Evolutionary conservation across 1,139 yeast genomes (phyloP), one percentile per base, ranked within the genome.

Genomic region (Geotrichum macrosporum): DNA sequence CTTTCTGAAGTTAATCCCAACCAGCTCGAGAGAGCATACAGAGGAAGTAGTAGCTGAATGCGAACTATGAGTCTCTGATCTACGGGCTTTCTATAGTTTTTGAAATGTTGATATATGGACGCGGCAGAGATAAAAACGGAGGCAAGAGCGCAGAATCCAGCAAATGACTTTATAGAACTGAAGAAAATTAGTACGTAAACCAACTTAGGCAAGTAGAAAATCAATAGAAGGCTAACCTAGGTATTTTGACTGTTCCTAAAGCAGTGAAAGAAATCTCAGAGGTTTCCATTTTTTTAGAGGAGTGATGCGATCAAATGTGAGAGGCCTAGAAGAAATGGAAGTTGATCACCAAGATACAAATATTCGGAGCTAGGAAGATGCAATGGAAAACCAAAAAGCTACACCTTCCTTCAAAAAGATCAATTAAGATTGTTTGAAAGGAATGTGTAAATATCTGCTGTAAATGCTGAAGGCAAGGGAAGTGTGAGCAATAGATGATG

Each of bases 51-150:
- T 20, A 78, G 54, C 56, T 84, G 84, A 42, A 92, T 92, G 34
- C 99, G 72, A 2, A 89, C 81, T 63, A 86, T 81, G 37, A 88
- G 70, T 45, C 97, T 70, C 64, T 92, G 99, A 56, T 87, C 94
- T 60, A 77, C 75, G 0, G 97, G 97, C 58, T 85, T 86, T 42
- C 97, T 69, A 65, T 92, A 92, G 67, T 89, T 88, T 46, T 64
- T 63, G 32, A 80, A 65, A 46, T 82, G 89, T 51, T 71, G 60
- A 35, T 62, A 65, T 3, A 81, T 77, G 1, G 81, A 73, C 5
- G 65, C 54, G 2, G 65, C 35, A 1, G 84, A 74, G 8, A 76
- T 70, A 21, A 65, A 9, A 5, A 71, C 58, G 2, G 78, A 64
- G 3, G 60, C 50, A 8, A 64, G 52, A 1, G 63, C 59, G 38